Percentiles rank a stretch among this genome's conserved stretches.
Evolutionary conservation across 176 grass and related monocot species (phyloP).

Genomic region (Panicum miliaceum): DNA sequence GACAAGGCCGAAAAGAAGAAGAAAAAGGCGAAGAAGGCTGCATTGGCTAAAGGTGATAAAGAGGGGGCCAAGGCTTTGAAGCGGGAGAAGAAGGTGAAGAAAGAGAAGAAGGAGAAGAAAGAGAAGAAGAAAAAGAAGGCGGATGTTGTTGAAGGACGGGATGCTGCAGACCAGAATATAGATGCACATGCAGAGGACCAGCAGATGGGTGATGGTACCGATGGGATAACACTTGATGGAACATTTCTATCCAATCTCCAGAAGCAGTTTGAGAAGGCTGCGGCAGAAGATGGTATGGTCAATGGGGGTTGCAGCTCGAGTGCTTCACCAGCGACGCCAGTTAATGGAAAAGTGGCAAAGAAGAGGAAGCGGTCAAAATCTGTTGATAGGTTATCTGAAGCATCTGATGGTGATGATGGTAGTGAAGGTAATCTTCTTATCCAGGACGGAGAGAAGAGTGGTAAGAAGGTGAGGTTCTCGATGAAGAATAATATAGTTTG

Average conservation of each 20-base stretch:
- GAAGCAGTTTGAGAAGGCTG: conserved; percentile 90
- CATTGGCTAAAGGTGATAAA: conserved; percentile 22
- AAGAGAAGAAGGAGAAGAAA: conserved; percentile 47
- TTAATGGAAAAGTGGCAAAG: conserved; percentile 49
- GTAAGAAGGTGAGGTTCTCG: conserved; percentile 90
- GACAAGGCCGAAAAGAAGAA: conserved; percentile 60
- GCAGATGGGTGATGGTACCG: conserved; percentile 46
- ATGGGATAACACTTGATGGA: conserved; percentile 71
- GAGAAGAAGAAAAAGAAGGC: conserved; percentile 47
- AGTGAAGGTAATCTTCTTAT: conserved; percentile 35
- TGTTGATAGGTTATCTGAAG: conserved; percentile 19
- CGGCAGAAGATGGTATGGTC: conserved; percentile 73
- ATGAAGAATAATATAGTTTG: conserved; percentile 96
- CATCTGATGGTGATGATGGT: conserved; percentile 40
- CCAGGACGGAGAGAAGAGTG: conserved; percentile 51
- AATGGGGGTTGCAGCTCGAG: conserved; percentile 41
- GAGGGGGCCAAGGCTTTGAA: conserved; percentile 30
- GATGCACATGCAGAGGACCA: conserved; percentile 48
- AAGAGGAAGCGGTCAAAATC: conserved; percentile 80
- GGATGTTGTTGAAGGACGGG: conserved; percentile 28
- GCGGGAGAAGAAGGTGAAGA: conserved; percentile 48
- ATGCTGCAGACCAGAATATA: conserved; percentile 14
- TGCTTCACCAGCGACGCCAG: conserved; percentile 26
- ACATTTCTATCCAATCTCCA: conserved; percentile 80
- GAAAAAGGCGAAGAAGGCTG: conserved; percentile 50